phyloP scores from a whole-genome alignment of 352 stramenopile species.

The Globisporangium megalacanthum region DNA sequence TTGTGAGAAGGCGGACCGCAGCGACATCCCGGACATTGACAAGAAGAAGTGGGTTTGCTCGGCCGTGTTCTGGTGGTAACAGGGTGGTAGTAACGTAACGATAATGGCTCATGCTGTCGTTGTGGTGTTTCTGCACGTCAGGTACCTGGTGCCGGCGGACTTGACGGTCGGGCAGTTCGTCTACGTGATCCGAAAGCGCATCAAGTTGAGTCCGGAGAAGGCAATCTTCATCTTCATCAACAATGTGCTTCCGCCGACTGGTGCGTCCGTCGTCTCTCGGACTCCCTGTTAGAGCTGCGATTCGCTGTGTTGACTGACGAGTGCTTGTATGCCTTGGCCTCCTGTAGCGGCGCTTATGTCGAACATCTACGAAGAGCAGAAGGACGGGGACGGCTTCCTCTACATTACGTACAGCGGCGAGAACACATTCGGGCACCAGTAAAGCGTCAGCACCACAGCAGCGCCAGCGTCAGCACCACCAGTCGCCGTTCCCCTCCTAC shows the following conservation, averaged over 20 bases:
- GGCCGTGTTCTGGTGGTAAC: not conserved
- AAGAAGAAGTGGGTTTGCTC: slow-evolving; percentile 94
- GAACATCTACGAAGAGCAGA: slow-evolving; percentile 99
- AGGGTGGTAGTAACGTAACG: too few relatives aligned
- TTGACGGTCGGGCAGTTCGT: slow-evolving; percentile 98
- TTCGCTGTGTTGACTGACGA: not conserved
- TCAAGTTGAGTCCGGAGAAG: slow-evolving; percentile 96
- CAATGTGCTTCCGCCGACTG: slow-evolving; percentile 96
- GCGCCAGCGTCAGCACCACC: slow-evolving; percentile 7
- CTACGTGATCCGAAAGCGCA: slow-evolving; percentile 99
- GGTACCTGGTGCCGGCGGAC: slow-evolving; percentile 95
- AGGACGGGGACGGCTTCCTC: slow-evolving; percentile 98
- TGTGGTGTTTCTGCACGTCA: slow-evolving; percentile 5
- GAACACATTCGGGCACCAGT: slow-evolving; percentile 96
- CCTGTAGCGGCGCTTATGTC: slow-evolving; percentile 95
- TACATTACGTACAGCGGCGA: slow-evolving; percentile 99
- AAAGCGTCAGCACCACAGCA: slow-evolving; percentile 18
- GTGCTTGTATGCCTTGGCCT: slow-evolving; percentile 4
- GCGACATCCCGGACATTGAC: slow-evolving; percentile 99
- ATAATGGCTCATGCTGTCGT: too few relatives aligned
- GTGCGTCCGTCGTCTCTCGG: slow-evolving; percentile 21
- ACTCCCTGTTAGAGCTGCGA: too few relatives aligned
- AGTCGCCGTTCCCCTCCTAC: not conserved
- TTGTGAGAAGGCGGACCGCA: slow-evolving; percentile 94
- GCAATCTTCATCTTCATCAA: slow-evolving; percentile 99